Percentiles rank a stretch among this genome's conserved stretches.
Evolutionary conservation across 2,329 filamentous ascomycete genomes (phyloP).

Genomic region (Colletotrichum ledebouriae): DNA sequence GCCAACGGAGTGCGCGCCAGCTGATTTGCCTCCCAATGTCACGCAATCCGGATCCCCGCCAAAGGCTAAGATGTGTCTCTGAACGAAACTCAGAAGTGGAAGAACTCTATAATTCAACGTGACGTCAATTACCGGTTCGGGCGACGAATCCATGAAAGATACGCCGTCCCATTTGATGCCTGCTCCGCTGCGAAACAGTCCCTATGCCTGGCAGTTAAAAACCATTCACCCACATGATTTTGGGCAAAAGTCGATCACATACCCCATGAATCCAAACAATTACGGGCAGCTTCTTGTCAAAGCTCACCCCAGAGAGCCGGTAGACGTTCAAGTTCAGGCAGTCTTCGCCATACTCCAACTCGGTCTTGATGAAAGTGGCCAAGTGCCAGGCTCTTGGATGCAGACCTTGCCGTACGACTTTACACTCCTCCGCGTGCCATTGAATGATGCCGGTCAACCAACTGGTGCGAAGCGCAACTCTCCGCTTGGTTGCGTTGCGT

Average conservation of each 20-base stretch:
- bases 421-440: too few species aligned
- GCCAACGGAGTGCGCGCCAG: too few species aligned
- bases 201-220: neutral
- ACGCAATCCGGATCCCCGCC: conserved; percentile 66
- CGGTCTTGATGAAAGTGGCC: too few species aligned
- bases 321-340: too few species aligned
- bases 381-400: too few species aligned
- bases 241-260: neutral
- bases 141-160: conserved; percentile 43
- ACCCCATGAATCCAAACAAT: conserved; percentile 42
- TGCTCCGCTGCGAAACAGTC: neutral
- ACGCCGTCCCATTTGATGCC: too few species aligned
- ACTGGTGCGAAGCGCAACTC: conserved; percentile 10
- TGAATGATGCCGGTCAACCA: too few species aligned
- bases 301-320: too few species aligned
- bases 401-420: too few species aligned
- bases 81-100: conserved; percentile 63
- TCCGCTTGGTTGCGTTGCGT: conserved; percentile 11
- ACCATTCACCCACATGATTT: neutral
- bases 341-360: too few species aligned
- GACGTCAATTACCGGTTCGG: conserved; percentile 47
- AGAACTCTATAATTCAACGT: conserved; percentile 48
- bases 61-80: conserved; percentile 64
- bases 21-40: conserved; percentile 64
- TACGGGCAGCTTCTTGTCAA: neutral